phyloP scores from a whole-genome alignment of 2,329 filamentous ascomycete species.

The Hymenoscyphus linearis region DNA sequence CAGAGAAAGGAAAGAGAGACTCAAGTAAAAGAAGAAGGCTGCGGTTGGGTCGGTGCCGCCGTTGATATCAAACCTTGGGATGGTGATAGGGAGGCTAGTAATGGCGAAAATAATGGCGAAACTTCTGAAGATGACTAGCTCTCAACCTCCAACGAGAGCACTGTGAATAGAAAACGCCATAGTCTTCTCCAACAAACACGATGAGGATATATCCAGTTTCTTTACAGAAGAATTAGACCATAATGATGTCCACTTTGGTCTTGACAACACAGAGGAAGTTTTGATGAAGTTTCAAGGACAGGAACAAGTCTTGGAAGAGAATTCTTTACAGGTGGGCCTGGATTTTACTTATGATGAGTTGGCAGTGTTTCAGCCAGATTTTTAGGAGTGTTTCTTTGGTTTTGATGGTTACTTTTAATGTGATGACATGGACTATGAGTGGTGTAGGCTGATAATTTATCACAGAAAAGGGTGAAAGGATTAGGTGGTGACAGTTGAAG shows the following conservation, averaged over 20 bases:
- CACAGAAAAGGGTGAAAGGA: background rate
- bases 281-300: too few species aligned
- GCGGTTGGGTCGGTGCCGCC: background rate
- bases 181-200: background rate
- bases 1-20: conserved; percentile 2
- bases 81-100: background rate
- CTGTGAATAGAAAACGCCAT: background rate
- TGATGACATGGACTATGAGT: background rate
- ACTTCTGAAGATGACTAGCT: background rate
- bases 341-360: background rate
- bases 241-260: too few species aligned
- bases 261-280: too few species aligned
- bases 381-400: background rate
- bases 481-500: too few species aligned
- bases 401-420: background rate
- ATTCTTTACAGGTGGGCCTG: background rate
- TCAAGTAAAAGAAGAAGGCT: conserved; percentile 1
- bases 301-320: background rate
- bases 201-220: too few species aligned
- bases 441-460: background rate
- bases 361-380: background rate
- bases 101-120: background rate
- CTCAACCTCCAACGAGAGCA: too few species aligned
- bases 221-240: too few species aligned
- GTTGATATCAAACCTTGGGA: background rate